Percentiles rank a stretch among this genome's conserved stretches.
Evolutionary conservation across 441 rosid genomes (phyloP).

Genomic region (Populus hybrid): DNA sequence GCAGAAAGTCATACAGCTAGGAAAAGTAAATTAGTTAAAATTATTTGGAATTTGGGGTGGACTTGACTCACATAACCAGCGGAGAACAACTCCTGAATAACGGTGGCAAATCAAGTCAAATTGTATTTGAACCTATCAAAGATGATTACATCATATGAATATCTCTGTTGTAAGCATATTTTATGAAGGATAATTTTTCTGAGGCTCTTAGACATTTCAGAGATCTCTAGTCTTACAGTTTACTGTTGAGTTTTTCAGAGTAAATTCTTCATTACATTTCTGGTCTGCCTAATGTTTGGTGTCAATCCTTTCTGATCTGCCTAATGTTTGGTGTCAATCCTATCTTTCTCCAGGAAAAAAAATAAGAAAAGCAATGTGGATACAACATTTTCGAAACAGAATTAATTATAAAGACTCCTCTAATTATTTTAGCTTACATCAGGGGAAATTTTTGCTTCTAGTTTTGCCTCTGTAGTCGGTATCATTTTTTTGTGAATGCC

Average conservation of each 20-base stretch:
- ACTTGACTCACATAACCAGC: background rate
- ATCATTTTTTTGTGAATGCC: background rate
- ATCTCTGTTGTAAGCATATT: background rate
- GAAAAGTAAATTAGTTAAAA: too few species aligned
- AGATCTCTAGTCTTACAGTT: background rate
- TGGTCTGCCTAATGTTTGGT: background rate
- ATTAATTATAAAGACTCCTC: background rate
- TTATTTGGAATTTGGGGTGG: background rate
- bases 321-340: background rate
- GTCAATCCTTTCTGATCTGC: background rate
- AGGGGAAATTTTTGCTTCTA: background rate
- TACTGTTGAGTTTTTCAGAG: background rate
- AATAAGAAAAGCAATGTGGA: background rate
- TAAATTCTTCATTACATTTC: too few species aligned
- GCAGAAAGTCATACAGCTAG: background rate
- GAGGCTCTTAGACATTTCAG: background rate
- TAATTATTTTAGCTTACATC: background rate
- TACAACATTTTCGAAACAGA: background rate
- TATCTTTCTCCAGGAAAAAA: background rate
- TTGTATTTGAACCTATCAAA: background rate
- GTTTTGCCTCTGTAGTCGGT: background rate
- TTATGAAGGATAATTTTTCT: background rate
- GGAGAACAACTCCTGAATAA: background rate
- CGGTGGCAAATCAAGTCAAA: background rate
- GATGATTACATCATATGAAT: background rate